Percentiles rank a stretch among this genome's conserved stretches.
Evolutionary conservation across 2,329 filamentous ascomycete species (phyloP).

Genomic region (Geoglossum cookeanum): DNA sequence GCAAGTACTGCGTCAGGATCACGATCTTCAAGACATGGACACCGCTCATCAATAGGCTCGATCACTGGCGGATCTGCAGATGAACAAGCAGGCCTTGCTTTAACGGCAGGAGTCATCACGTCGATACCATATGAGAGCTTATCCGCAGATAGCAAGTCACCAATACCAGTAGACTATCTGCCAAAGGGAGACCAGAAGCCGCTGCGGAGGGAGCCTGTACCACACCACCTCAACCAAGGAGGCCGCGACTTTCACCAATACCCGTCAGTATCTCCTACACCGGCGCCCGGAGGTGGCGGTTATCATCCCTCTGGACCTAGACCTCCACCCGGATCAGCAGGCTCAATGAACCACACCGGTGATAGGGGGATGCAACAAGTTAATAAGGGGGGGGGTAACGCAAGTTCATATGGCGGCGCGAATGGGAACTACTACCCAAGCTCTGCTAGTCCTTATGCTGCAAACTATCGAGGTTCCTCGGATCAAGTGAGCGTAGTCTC

Average conservation of each 20-base stretch:
- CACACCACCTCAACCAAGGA: conserved; percentile 66
- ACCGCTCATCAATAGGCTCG: conserved; percentile 52
- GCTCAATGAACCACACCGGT: conserved; percentile 49
- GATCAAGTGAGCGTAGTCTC: conserved; percentile 49
- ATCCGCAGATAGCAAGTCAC: conserved; percentile 43
- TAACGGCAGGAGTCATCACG: conserved; percentile 66
- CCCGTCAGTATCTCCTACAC: conserved; percentile 45
- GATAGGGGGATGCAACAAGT: conserved; percentile 60
- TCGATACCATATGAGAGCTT: conserved; percentile 72
- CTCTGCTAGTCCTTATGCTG: background rate
- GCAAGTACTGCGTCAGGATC: conserved; percentile 42
- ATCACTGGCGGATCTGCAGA: conserved; percentile 39
- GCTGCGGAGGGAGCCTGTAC: conserved; percentile 50
- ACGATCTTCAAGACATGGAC: conserved; percentile 52
- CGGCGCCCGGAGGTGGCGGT: conserved; percentile 22
- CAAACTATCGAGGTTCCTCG: conserved; percentile 36
- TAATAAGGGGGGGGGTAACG: conserved; percentile 41
- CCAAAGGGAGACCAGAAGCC: conserved; percentile 45
- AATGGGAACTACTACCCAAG: background rate
- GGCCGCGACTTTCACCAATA: conserved; percentile 78
- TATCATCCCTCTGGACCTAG: conserved; percentile 41
- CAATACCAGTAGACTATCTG: conserved; percentile 54
- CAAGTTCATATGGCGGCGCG: conserved; percentile 18
- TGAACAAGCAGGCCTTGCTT: conserved; percentile 43
- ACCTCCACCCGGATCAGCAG: conserved; percentile 33